Evolutionary conservation across 805 yeast genomes (phyloP).

Genomic region (Ogataea methylovora): DNA sequence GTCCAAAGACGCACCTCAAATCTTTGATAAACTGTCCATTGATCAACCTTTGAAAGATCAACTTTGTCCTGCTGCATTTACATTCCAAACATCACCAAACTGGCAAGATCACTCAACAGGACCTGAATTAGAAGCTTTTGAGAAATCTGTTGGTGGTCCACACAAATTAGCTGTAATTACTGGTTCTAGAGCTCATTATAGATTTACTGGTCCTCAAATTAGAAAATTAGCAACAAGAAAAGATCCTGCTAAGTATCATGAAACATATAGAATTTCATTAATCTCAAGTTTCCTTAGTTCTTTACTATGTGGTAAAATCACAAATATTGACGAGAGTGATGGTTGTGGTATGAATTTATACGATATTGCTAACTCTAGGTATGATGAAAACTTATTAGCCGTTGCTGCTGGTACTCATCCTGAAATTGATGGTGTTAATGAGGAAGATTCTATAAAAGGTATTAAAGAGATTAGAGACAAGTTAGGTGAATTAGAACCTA

Average conservation of each 20-base stretch:
- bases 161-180: slow-evolving; percentile 55
- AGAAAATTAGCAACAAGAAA: slow-evolving; percentile 55
- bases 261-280: slow-evolving; percentile 58
- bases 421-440: slow-evolving; percentile 29
- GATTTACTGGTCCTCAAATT: slow-evolving; percentile 92
- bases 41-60: slow-evolving; percentile 35
- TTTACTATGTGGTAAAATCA: slow-evolving; percentile 55
- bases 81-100: slow-evolving; percentile 68
- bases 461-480: slow-evolving; percentile 37
- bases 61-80: slow-evolving; percentile 43
- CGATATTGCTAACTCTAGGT: slow-evolving; percentile 52
- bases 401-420: slow-evolving; percentile 47
- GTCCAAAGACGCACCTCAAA: slow-evolving; percentile 40
- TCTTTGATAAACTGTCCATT: slow-evolving; percentile 31
- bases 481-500: slow-evolving; percentile 46
- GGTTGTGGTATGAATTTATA: slow-evolving; percentile 92
- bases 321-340: slow-evolving; percentile 72
- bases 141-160: slow-evolving; percentile 53
- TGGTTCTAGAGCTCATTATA: slow-evolving; percentile 82
- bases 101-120: slow-evolving; percentile 95
- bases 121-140: slow-evolving; percentile 55
- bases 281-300: slow-evolving; percentile 77
- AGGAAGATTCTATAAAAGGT: slow-evolving; percentile 19
- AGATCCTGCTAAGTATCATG: slow-evolving; percentile 42
- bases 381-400: slow-evolving; percentile 48